Evolutionary conservation across 371 early-diverging fungal species (phyloP).

Genomic region (Capillidium heterosporum): DNA sequence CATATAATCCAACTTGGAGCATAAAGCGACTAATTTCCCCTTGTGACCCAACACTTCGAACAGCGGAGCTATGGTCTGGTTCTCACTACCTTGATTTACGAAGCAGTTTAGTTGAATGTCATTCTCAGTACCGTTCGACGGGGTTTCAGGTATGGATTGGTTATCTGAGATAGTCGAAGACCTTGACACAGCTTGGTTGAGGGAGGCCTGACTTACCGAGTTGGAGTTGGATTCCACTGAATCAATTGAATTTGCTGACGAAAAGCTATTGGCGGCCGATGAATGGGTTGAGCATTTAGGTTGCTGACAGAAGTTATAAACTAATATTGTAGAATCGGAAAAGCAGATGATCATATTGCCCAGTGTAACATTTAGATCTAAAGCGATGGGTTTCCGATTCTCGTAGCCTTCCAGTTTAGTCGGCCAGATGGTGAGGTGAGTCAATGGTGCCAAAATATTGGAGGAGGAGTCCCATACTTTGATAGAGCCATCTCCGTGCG

Average conservation of each 20-base stretch:
- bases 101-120: background rate
- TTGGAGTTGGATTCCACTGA: background rate
- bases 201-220: no score
- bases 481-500: background rate
- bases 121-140: background rate
- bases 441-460: background rate
- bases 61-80: background rate
- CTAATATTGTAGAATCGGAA: background rate
- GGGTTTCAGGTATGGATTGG: background rate
- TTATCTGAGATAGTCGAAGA: background rate
- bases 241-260: background rate
- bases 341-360: background rate
- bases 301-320: background rate
- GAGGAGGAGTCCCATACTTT: constrained; percentile 1
- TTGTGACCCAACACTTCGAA: background rate
- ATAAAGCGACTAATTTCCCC: background rate
- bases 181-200: no score
- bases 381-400: background rate
- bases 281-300: background rate
- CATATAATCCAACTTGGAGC: background rate
- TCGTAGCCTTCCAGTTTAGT: background rate
- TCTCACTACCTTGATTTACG: background rate
- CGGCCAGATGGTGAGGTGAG: background rate
- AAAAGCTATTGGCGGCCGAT: background rate
- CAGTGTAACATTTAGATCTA: background rate